Evolutionary conservation across 2,329 filamentous ascomycete species (phyloP).

Genomic region (Emericellopsis cladophorae): DNA sequence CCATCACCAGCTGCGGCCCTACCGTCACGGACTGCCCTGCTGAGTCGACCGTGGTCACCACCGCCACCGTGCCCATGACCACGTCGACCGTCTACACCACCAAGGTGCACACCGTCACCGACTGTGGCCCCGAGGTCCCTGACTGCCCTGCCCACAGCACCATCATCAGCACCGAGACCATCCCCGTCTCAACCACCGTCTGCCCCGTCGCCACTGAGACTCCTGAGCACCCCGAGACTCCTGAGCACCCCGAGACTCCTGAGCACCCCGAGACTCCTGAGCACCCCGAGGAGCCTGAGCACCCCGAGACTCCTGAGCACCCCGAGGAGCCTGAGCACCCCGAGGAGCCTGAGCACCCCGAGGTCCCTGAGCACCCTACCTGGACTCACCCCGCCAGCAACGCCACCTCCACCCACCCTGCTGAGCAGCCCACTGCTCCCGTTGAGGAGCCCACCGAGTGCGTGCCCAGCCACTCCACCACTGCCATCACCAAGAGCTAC

Average conservation of each 20-base stretch:
- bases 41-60: constrained; percentile 22
- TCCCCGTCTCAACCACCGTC: constrained; percentile 25
- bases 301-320: constrained; percentile 11
- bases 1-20: constrained; percentile 48
- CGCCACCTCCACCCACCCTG: constrained; percentile 6
- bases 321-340: constrained; percentile 5
- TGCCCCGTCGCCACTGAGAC: constrained; percentile 19
- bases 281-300: constrained; percentile 2
- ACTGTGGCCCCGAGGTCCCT: constrained; percentile 45
- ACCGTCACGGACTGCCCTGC: constrained; percentile 50
- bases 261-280: too few species aligned
- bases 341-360: constrained; percentile 5
- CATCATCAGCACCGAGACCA: constrained; percentile 20
- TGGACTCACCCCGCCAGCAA: constrained; percentile 6
- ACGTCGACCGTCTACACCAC: constrained; percentile 45
- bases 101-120: constrained; percentile 48
- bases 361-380: constrained; percentile 4
- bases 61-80: constrained; percentile 27
- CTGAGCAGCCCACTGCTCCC: constrained; percentile 4
- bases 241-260: constrained; percentile 5
- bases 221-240: constrained; percentile 4
- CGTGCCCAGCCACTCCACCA: constrained; percentile 27
- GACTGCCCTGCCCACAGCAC: constrained; percentile 42
- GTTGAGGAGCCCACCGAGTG: constrained; percentile 9
- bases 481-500: constrained; percentile 41